Base-by-base conservation (phyloP, 1,284 basidiomycete genomes). In the Paramarasmius palmivorus region DNA sequence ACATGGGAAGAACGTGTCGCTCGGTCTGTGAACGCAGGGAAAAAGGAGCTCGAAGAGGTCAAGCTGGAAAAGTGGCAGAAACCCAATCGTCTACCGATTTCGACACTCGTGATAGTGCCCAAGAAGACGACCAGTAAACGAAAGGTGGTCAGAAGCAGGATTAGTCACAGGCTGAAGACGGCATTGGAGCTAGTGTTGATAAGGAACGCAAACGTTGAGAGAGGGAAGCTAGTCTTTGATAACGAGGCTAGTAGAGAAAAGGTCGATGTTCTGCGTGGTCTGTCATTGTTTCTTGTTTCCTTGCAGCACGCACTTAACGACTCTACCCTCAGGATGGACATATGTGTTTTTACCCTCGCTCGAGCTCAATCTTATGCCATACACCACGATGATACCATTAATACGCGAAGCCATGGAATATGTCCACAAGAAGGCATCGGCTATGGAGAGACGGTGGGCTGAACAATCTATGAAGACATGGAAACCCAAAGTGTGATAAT, bases 111-210 rank as follows among this genome's bases (percentile, higher is more conserved):
- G 7, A 40, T 52, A n/a, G 44, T 45, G 6, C 29, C 49, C 1
- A 57, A 54, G 26, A 57, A 54, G 25, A 34, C 45, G 12, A 57
- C 56, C 34, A 57, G 56, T 50, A 57, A 57, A 22, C 48, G 48
- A 25, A 52, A 46, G 15, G 45, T 52, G n/a, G 47, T 57, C n/a
- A 44, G 56, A 12, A 14, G 45, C 26, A 48, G 45, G 47, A 57
- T 57, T 23, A 54, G 48, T 9, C 35, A 49, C 35, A 57, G 48
- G 36, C 6, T 57, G 3, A 57, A 52, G 46, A 51, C 38, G 35
- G 45, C 56, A 6, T 25, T 57, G 37, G 37, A 44, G 15, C 38
- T 57, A 17, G 46, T 48, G 22, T 19, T 51, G 6, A 22, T 49
- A 20, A 50, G 50, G 20, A 53, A 44, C 7, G 56, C 56, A n/a